Base-by-base conservation (phyloP, 805 yeast genomes). In the Ogataea minuta region DNA sequence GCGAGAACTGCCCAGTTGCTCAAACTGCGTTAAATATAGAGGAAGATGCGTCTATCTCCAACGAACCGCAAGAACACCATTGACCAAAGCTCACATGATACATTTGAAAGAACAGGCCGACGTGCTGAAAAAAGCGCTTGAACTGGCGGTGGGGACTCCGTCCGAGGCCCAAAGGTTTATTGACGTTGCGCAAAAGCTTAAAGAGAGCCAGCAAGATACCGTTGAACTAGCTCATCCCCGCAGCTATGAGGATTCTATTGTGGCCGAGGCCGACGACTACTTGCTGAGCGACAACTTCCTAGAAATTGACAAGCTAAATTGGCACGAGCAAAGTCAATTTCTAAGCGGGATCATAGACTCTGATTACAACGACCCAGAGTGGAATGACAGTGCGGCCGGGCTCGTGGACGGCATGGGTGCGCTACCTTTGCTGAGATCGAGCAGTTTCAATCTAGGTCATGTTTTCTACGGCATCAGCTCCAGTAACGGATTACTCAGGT, bases 41-140 rank as follows among this genome's bases (percentile, higher is more conserved):
- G 77, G 87, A 79, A 68, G 69, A 29, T 84, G 93, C 57, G 62
- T 72, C 2, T 84, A 84, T 56, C 76, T 84, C 14, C 91, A 90
- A 12, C 67, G 81, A 40, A 71, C 76, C 3, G 77, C 79, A 25
- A 66, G 91, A 33, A 76, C 86, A 10, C 91, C 91, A 0, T 62
- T 84, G 41, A 84, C 91, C 2, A 65, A 91, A 48, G 84, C 79
- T 10, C 81, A 81, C 58, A 63, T 84, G 49, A 81, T 89, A 13
- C 71, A 71, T 34, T 82, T 84, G 14, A 91, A 84, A 57, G 70
- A 66, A 33, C 56, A 76, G 29, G 70, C 68, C 13, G 53, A 64
- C 20, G 61, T 54, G 17, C 54, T 76, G 36, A 77, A 73, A 49
- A 45, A 45, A 13, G 46, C 74, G 7, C 44, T 75, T 11, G 51